Evolutionary conservation across 2,329 filamentous ascomycete genomes (phyloP).

Genomic region (Cladosporium sp.): DNA sequence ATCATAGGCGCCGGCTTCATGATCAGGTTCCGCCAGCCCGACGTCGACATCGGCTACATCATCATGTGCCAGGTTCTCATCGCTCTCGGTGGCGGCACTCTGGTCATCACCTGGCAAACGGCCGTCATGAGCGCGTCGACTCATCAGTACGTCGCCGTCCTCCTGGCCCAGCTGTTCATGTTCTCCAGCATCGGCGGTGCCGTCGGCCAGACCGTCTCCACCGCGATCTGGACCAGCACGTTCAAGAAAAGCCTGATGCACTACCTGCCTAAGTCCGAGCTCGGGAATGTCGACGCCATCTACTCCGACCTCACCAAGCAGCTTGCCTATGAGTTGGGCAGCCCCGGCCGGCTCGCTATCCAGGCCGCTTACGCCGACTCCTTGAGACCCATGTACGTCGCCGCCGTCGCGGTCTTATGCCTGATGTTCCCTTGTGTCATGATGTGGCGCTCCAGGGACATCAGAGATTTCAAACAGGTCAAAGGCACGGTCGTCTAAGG

Average conservation of each 20-base stretch:
- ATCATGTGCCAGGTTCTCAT: slow-evolving; percentile 50
- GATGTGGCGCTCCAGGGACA: slow-evolving; percentile 30
- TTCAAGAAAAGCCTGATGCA: slow-evolving; percentile 18
- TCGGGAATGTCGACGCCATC: slow-evolving; percentile 21
- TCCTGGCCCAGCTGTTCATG: slow-evolving; percentile 20
- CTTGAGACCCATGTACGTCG: slow-evolving; percentile 40
- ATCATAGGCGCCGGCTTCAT: slow-evolving; percentile 27
- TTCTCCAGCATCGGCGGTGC: slow-evolving; percentile 40
- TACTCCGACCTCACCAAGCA: slow-evolving; percentile 33
- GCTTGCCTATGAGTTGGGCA: slow-evolving; percentile 37
- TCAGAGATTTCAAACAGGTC: slow-evolving; percentile 29
- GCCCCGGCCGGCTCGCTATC: slow-evolving; percentile 38
- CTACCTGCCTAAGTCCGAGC: slow-evolving; percentile 23
- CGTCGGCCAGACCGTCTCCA: slow-evolving; percentile 40
- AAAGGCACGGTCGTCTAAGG: slow-evolving; percentile 29
- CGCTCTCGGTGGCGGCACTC: slow-evolving; percentile 46
- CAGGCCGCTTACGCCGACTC: slow-evolving; percentile 42
- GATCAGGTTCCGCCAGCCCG: slow-evolving; percentile 25
- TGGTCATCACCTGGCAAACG: slow-evolving; percentile 55
- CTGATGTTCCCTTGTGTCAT: slow-evolving; percentile 24
- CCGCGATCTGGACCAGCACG: slow-evolving; percentile 22
- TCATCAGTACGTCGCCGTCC: slow-evolving; percentile 22
- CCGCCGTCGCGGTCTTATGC: slow-evolving; percentile 27
- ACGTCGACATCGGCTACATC: slow-evolving; percentile 40
- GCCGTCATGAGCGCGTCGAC: slow-evolving; percentile 49